Base-by-base conservation (phyloP, 192 early-diverging fungal species). In the Entomortierella chlamydospora region DNA sequence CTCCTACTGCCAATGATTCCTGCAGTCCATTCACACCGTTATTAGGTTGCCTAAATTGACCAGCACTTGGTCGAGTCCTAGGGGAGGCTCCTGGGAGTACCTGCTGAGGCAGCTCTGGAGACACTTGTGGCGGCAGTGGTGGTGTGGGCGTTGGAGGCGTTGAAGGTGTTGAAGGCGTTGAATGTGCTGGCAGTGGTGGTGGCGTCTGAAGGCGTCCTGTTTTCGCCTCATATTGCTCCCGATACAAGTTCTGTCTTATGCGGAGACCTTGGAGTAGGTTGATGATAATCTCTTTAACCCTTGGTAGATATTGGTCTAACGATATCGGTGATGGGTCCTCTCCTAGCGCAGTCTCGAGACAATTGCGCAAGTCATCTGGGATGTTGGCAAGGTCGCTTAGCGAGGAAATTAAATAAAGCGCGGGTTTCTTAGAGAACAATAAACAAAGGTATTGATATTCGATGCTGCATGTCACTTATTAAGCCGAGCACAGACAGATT, bases 241-340 rank as follows among this genome's bases (percentile, higher is more conserved):
- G 58, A 54, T 83, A 79, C 7, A 83, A 22, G 31, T 76, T 82
- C 72, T 90, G 87, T 31, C 88, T 90, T 33, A 56, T 67, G 47
- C 86, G 87, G 30, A 89, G 56, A 7, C 84, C 85, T 64, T 89
- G 84, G 4, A 89, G 60, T 12, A 89, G 62, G 23, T 64, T 65
- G 41, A 89, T 73, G 65, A 89, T 89, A 26, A 83, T 76, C 23
- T 86, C 85, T 50, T 82, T 80, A 42, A 90, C 88, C 10, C 55
- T 78, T 23, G 87, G 87, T 18, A 90, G 52, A 49, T 87, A 70
- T 18, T 72, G 57, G 53, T 90, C 88, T 11, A 90, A 56, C 6
- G 81, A 68, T 10, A 57, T 18, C 15, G 69, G 79, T 0, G 84
- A 69, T 4, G 85, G 83, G 7, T 84, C 73, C 45, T 87, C 83